phyloP scores from a whole-genome alignment of 2,329 filamentous ascomycete species.

The Xylaria sp. region DNA sequence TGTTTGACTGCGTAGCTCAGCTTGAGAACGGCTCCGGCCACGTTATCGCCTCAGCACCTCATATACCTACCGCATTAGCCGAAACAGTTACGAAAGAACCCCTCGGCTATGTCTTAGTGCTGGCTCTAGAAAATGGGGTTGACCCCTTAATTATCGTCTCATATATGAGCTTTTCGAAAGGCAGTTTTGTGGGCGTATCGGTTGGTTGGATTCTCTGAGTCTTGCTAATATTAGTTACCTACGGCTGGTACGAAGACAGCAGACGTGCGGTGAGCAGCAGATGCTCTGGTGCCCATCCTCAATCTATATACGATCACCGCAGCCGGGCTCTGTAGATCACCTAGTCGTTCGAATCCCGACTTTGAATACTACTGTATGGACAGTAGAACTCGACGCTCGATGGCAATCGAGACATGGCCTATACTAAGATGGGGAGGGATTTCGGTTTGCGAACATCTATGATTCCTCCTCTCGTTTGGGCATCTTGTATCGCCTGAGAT shows the following conservation, averaged over 20 bases:
- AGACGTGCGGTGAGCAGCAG: background rate
- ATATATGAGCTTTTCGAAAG: background rate
- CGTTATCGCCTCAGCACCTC: background rate
- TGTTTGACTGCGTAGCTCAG: too few species aligned
- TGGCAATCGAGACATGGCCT: background rate
- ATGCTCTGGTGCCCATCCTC: background rate
- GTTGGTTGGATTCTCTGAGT: background rate
- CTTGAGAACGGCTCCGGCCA: background rate
- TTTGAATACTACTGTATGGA: background rate
- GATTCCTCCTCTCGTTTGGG: background rate
- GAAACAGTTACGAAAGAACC: background rate
- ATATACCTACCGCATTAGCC: background rate
- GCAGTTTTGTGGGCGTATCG: background rate
- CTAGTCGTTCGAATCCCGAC: background rate
- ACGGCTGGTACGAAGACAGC: background rate
- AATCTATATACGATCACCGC: background rate
- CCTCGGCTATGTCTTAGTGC: background rate
- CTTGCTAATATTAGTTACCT: background rate
- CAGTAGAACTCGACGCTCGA: background rate
- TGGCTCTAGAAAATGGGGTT: background rate
- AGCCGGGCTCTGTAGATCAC: background rate
- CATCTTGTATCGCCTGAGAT: background rate
- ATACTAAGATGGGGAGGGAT: background rate
- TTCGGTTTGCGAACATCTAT: background rate
- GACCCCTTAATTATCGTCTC: background rate